Conservation (phyloP, 768 basidiomycete genomes). For the Steccherinum ochraceum region DNA sequence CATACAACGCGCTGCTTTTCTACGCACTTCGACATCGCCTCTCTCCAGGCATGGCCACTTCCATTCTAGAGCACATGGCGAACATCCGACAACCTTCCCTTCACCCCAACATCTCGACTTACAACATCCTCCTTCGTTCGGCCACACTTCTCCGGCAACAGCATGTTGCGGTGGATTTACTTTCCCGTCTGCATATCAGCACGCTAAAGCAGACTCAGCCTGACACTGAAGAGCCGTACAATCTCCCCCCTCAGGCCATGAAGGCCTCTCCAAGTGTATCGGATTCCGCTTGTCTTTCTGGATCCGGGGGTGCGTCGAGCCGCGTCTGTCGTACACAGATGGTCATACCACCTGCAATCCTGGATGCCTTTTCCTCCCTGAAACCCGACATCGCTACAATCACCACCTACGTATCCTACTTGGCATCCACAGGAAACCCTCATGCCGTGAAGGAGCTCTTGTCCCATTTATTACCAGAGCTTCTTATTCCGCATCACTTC, state of each 20-base stretch:
- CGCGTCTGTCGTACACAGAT: not conserved
- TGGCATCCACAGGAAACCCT: slow-evolving; percentile 44
- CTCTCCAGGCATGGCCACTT: slow-evolving; percentile 40
- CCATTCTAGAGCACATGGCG: slow-evolving; percentile 52
- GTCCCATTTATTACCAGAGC: slow-evolving; percentile 51
- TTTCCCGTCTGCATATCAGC: not conserved
- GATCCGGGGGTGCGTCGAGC: not conserved
- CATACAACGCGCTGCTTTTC: slow-evolving; percentile 59
- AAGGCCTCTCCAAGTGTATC: not conserved
- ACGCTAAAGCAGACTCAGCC: not conserved
- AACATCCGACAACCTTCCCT: slow-evolving; percentile 33
- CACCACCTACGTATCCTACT: slow-evolving; percentile 44
- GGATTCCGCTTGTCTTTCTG: not conserved
- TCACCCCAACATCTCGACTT: slow-evolving; percentile 42
- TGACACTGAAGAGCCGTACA: not conserved
- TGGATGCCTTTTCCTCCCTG: not conserved
- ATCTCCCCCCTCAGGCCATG: not conserved
- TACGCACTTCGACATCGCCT: slow-evolving; percentile 60
- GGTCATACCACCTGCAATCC: not conserved
- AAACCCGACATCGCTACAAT: slow-evolving; percentile 41
- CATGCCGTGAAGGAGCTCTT: slow-evolving; percentile 40
- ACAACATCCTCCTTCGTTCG: slow-evolving; percentile 54
- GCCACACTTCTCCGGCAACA: slow-evolving; percentile 38
- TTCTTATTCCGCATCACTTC: slow-evolving; percentile 33
- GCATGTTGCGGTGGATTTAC: slow-evolving; percentile 19